These are phyloP conservation scores for Backusella mclennaniae DNA, from an alignment of 192 early-diverging fungal genomes.

Conservation along the genomic window DNA sequence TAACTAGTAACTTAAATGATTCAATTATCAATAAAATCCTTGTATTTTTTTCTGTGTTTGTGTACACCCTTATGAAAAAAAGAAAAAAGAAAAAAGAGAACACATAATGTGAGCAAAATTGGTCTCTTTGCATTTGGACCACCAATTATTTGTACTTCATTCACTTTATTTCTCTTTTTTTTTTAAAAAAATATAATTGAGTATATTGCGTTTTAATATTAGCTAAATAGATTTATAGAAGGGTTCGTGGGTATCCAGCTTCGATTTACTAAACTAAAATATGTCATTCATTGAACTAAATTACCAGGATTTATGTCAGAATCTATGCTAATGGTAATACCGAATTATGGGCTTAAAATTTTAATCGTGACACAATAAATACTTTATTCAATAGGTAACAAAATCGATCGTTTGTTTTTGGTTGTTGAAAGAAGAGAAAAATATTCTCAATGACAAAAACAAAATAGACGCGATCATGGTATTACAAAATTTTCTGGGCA, in stretches of 20 bases:
- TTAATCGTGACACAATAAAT: neutral
- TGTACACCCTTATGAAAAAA: neutral
- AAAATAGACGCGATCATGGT: neutral
- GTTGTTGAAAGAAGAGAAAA: neutral
- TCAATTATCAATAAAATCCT: neutral
- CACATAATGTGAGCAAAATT: neutral
- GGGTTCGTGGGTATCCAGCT: neutral
- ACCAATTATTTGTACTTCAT: neutral
- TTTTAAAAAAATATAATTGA: no score
- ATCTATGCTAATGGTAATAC: neutral
- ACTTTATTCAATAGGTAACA: neutral
- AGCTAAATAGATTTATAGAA: no score
- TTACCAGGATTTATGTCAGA: neutral
- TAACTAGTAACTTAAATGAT: neutral
- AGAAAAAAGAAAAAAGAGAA: neutral
- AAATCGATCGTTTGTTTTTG: neutral
- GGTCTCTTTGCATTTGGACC: neutral
- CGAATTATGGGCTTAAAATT: neutral
- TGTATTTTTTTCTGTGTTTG: neutral
- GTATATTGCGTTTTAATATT: no score
- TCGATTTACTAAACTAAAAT: neutral
- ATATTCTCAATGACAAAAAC: neutral
- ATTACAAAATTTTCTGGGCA: neutral
- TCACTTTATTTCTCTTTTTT: neutral
- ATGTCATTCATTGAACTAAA: neutral